Percentiles rank a stretch among this genome's conserved stretches.
phyloP scores from a whole-genome alignment of 1,284 basidiomycete genomes.

The Naganishia sp. region DNA sequence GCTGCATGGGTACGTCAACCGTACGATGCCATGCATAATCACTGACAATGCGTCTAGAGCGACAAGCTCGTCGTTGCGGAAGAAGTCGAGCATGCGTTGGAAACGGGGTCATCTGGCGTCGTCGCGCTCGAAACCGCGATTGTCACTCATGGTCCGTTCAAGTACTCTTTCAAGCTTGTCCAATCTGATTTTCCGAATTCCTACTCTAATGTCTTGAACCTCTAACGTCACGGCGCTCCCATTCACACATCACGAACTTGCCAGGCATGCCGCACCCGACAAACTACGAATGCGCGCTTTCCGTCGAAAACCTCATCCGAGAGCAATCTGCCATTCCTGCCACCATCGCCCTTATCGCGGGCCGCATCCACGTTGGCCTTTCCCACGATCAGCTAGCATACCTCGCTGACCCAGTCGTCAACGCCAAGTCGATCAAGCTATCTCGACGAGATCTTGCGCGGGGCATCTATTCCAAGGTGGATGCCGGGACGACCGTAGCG shows the following conservation, averaged over 20 bases:
- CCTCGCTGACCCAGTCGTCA: constrained; percentile 64
- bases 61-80: constrained; percentile 49
- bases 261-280: constrained; percentile 72
- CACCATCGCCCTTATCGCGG: constrained; percentile 82
- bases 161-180: not conserved
- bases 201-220: too few relatives aligned
- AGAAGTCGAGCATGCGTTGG: constrained; percentile 75
- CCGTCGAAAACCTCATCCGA: constrained; percentile 77
- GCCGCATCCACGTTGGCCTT: constrained; percentile 84
- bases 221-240: too few relatives aligned
- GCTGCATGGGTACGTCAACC: constrained; percentile 15
- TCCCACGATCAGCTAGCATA: constrained; percentile 66
- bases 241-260: not conserved
- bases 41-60: not conserved
- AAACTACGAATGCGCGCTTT: constrained; percentile 71
- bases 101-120: constrained; percentile 52
- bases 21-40: not conserved
- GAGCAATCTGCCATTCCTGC: constrained; percentile 66
- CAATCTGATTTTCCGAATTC: not conserved
- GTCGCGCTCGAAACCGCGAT: constrained; percentile 72
- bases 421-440: constrained; percentile 64
- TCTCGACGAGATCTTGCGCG: constrained; percentile 82
- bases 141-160: constrained; percentile 71
- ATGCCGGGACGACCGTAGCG: constrained; percentile 90
- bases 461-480: constrained; percentile 48